These are phyloP conservation scores for Vigna angularis DNA, from an alignment of 306 rosid genomes.

Conservation along the genomic window DNA sequence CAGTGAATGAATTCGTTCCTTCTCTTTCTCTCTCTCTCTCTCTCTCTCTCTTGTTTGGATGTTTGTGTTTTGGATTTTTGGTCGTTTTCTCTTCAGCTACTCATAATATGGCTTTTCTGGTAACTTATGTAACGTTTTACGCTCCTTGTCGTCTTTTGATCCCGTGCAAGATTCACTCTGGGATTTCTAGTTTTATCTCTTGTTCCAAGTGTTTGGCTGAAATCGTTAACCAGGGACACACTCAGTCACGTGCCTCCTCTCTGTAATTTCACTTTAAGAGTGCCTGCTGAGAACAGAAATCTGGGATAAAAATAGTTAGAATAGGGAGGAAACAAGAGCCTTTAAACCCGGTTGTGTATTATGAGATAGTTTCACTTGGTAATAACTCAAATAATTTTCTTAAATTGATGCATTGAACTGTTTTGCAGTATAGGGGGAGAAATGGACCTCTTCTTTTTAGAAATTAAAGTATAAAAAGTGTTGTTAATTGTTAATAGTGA, in stretches of 20 bases:
- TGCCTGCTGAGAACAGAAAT: constrained; percentile 20
- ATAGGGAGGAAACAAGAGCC: not conserved
- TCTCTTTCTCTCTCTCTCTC: not conserved
- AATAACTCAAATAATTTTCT: constrained; percentile 19
- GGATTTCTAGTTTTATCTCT: constrained; percentile 19
- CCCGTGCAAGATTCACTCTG: constrained; percentile 24
- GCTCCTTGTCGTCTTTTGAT: constrained; percentile 36
- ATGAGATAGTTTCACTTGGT: not conserved
- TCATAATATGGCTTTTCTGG: not conserved
- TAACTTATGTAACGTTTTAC: constrained; percentile 32
- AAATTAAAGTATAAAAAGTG: not conserved
- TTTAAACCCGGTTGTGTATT: not conserved
- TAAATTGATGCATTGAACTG: not conserved
- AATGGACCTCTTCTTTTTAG: not conserved
- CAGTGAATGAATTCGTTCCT: not conserved
- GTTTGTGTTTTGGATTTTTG: constrained; percentile 32
- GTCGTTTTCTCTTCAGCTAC: constrained; percentile 20
- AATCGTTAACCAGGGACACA: constrained; percentile 16
- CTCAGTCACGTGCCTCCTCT: constrained; percentile 19
- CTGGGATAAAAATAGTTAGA: not conserved
- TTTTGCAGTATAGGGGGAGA: not conserved
- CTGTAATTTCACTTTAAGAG: not conserved
- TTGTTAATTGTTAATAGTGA: not conserved
- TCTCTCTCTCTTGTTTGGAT: not conserved
- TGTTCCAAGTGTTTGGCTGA: constrained; percentile 19